Evolutionary conservation across 2,329 filamentous ascomycete genomes (phyloP), one percentile per base, ranked within the genome.

Genomic region (Phialemonium atrogriseum): DNA sequence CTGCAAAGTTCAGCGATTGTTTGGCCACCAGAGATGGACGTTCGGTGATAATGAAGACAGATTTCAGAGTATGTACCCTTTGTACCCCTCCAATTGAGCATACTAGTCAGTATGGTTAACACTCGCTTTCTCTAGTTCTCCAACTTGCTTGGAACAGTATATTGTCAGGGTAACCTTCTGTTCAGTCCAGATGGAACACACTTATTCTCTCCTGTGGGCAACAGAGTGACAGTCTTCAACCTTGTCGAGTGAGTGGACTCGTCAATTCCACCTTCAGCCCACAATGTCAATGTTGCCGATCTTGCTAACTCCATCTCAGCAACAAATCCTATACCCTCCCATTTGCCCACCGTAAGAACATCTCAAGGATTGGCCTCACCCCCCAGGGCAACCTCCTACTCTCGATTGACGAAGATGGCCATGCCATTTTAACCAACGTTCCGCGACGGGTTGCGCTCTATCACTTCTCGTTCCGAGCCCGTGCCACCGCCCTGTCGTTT

Each of bases 131-230:
- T 25, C 2, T 51, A 95, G 88, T 98, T 98, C 65, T 94, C 89
- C 57, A 98, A 96, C 63, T 75, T 98, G 56, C 76, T 98, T 52
- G 93, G 91, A 55, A 98, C 91, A 47, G 91, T 98, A 55, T 98
- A 96, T 69, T 86, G 87, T 66, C 85, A 88, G 74, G 91, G 93
- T 62, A 98, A 96, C 58, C 75, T 98, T 51, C 73, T 95, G 55
- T 98, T 93, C 68, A 93, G 85, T 49, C 86, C 88, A 39, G 89
- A 98, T 73, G 93, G 93, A 55, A 91, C 85, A 49, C 89, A 86
- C 62, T 73, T 98, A 44, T 84, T 93, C 51, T 98, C 91, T 26
- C 93, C 91, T 7, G 91, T 98, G 32, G 91, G 91, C 54, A 98
- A 96, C 62, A 73, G 87, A 53, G 87, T 98, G 39, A 86, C 89